A percentile compares a stretch with the other conserved stretches of the same genome.
Evolutionary conservation across 192 early-diverging fungal species (phyloP).

Genomic region (Coemansia sp.): DNA sequence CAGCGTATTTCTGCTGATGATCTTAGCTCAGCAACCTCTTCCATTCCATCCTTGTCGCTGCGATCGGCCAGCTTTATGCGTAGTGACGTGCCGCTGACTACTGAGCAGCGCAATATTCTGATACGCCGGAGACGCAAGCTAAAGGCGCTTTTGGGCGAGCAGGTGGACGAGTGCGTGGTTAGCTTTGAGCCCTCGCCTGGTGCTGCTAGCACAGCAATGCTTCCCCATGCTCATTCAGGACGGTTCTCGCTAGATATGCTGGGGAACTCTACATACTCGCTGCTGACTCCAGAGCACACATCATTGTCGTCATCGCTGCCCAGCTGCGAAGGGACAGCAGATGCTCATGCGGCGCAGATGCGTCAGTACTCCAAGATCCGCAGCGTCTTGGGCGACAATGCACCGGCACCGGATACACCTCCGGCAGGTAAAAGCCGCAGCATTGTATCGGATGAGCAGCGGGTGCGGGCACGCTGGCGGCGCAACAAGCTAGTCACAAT

Average conservation of each 20-base stretch:
- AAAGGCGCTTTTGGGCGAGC: constrained; percentile 59
- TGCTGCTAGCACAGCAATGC: not conserved
- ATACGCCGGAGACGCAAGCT: constrained; percentile 63
- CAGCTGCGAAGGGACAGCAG: not conserved
- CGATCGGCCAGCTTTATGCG: constrained; percentile 3
- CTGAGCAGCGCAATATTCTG: constrained; percentile 58
- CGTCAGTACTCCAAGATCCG: constrained; percentile 38
- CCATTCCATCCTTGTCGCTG: constrained; percentile 18
- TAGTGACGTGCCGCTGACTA: constrained; percentile 29
- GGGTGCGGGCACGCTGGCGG: constrained; percentile 27
- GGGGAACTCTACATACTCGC: constrained; percentile 8
- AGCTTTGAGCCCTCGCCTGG: not conserved
- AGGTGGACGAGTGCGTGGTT: constrained; percentile 53
- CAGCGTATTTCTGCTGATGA: not conserved
- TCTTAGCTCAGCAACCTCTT: not conserved
- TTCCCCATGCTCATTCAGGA: too few relatives aligned
- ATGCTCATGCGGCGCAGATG: constrained; percentile 13
- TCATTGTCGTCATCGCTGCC: constrained; percentile 9
- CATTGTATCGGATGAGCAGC: constrained; percentile 17
- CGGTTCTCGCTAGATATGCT: constrained; percentile 7
- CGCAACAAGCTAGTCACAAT: constrained; percentile 35
- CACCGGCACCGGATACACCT: constrained; percentile 11
- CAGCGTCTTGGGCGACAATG: constrained; percentile 30
- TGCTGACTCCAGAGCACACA: constrained; percentile 22
- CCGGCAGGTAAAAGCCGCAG: not conserved